phyloP scores from a whole-genome alignment of 352 stramenopile genomes.

The Vaucheria bursata region DNA sequence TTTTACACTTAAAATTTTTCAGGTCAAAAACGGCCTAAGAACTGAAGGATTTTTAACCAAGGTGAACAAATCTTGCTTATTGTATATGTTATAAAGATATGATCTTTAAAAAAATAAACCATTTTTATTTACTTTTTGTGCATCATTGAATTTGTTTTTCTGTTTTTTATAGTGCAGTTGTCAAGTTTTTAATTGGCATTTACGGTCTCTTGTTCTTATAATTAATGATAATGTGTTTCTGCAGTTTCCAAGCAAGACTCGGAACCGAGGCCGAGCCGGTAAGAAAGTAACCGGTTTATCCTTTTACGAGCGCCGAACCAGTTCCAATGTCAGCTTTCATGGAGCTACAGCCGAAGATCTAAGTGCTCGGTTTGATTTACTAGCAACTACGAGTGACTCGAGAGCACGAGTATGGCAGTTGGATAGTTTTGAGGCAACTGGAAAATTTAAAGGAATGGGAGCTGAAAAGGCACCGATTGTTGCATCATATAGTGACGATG shows the following conservation, averaged over 20 bases:
- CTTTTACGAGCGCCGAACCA: constrained; percentile 53
- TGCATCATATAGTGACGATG: neutral
- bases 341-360: constrained; percentile 19
- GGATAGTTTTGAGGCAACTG: constrained; percentile 73
- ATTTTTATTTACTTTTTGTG: too few species aligned
- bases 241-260: too few species aligned
- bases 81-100: too few species aligned
- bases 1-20: too few species aligned
- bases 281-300: constrained; percentile 76
- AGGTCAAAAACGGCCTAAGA: too few species aligned
- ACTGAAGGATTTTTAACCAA: too few species aligned
- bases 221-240: neutral
- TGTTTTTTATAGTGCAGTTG: too few species aligned
- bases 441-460: constrained; percentile 75
- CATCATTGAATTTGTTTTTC: too few species aligned
- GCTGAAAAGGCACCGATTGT: constrained; percentile 31
- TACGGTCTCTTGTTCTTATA: constrained; percentile 2
- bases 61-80: too few species aligned
- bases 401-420: constrained; percentile 71
- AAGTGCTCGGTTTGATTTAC: constrained; percentile 46
- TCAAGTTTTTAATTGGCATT: too few species aligned
- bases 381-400: constrained; percentile 78
- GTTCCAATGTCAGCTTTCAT: neutral
- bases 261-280: constrained; percentile 68
- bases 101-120: too few species aligned